Evolutionary conservation across 1,284 basidiomycete genomes (phyloP), one percentile per base, ranked within the genome.

Genomic region (Ustilago hordei): DNA sequence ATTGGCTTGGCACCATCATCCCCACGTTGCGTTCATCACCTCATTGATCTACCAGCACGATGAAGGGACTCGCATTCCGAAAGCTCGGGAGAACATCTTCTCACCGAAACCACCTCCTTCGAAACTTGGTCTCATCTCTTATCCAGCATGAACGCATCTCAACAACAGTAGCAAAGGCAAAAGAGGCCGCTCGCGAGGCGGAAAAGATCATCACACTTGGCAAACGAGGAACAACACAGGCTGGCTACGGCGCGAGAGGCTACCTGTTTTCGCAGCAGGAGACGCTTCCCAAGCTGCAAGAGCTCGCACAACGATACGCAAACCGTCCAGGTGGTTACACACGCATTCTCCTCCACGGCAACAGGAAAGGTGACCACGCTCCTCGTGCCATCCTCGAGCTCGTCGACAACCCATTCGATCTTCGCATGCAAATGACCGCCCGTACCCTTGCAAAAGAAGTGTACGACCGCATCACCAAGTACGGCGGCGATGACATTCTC

Each of bases 61-160:
- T 86, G 84, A 86, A 86, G 68, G 79, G 81, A 15, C 79, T 79
- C 55, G 84, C 84, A 39, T 86, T 85, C 63, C 75, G 84, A 38
- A 86, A 86, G 69, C 73, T 86, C 32, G 56, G 66, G 9, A 70
- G 84, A 45, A 81, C 82, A 15, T 78, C 76, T 31, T 78, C 76
- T 59, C 80, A 73, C 35, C 64, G 75, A 34, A 71, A 69, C 45
- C 71, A 70, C 48, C 55, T 80, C 36, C 71, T 79, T 4, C 66
- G 81, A 78, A 98, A 98, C 87, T 88, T 99, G 62, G 96, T 99
- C 80, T 93, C 95, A 19, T 95, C 95, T 15, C 90, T 99, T 55
- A 90, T 99, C 70, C 91, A 98, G 85, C 95, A 99, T 88, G 95
- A 98, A 86, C 92, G 94, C 84, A 96, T 99, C 86, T 93, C 93